Conservation (phyloP, 1,139 yeast species). For the Suhomyces terraborum region DNA sequence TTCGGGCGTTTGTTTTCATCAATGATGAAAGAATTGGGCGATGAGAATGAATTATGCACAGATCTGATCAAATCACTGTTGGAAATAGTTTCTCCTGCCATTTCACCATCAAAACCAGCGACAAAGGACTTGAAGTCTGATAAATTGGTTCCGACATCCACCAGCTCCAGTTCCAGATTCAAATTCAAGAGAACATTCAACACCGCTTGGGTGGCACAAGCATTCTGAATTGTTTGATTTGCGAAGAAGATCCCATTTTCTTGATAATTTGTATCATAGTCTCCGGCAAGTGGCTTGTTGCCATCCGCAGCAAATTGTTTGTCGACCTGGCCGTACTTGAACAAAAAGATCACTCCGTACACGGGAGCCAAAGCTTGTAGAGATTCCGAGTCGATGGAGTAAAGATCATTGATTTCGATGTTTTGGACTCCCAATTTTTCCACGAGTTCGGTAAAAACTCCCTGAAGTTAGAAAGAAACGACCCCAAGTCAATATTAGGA, state of each 20-base stretch:
- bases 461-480: conserved; percentile 32
- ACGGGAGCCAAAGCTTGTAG: conserved; percentile 45
- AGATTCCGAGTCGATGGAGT: conserved; percentile 53
- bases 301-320: conserved; percentile 29
- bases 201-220: conserved; percentile 82
- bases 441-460: conserved; percentile 68
- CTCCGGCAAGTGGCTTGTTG: conserved; percentile 46
- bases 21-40: conserved; percentile 52
- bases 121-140: conserved; percentile 54
- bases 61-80: conserved; percentile 60
- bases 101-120: conserved; percentile 55
- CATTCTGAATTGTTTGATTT: conserved; percentile 66
- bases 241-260: conserved; percentile 56
- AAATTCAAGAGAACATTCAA: conserved; percentile 54
- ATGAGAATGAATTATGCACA: conserved; percentile 65
- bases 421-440: conserved; percentile 58
- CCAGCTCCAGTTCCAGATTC: conserved; percentile 33
- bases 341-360: conserved; percentile 64
- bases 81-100: conserved; percentile 65
- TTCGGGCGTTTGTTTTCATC: conserved; percentile 42
- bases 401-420: conserved; percentile 62
- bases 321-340: conserved; percentile 56
- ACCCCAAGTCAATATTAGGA: too few relatives aligned
- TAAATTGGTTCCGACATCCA: conserved; percentile 55
- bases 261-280: conserved; percentile 43